phyloP scores from a whole-genome alignment of 1,139 yeast genomes.

The Saccharomycopsis hybrid region DNA sequence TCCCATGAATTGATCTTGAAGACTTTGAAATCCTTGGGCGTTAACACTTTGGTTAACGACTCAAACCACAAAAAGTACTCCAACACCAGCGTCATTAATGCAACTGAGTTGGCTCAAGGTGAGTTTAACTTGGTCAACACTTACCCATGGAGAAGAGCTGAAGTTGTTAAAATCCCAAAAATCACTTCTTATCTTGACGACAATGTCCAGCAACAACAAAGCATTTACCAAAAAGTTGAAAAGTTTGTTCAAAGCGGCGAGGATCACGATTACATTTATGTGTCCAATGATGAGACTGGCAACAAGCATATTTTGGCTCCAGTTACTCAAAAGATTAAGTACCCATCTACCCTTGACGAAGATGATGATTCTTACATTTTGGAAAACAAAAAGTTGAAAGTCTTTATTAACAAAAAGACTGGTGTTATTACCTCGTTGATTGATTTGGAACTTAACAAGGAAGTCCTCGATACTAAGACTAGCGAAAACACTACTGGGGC shows the following conservation, averaged over 20 bases:
- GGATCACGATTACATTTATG: conserved; percentile 23
- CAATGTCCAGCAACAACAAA: neutral
- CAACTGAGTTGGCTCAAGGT: conserved; percentile 20
- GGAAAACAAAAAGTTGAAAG: conserved; percentile 55
- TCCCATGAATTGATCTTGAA: conserved; percentile 47
- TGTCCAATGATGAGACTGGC: conserved; percentile 7
- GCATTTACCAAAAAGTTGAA: conserved; percentile 15
- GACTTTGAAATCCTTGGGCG: conserved; percentile 43
- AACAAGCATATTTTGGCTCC: conserved; percentile 20
- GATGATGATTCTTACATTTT: conserved; percentile 36
- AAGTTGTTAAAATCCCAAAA: conserved; percentile 39
- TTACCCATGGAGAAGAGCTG: conserved; percentile 63
- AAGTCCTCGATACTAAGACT: conserved; percentile 53
- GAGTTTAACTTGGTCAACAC: conserved; percentile 42
- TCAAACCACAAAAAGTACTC: conserved; percentile 22
- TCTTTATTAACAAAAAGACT: conserved; percentile 42
- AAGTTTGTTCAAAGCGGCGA: conserved; percentile 21
- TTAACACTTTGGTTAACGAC: conserved; percentile 23
- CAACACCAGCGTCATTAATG: conserved; percentile 12
- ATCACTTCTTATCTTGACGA: conserved; percentile 7
- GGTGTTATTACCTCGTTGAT: conserved; percentile 66
- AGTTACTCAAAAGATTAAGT: conserved; percentile 26
- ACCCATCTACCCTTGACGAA: conserved; percentile 44
- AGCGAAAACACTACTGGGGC: conserved; percentile 53
- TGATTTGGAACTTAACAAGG: conserved; percentile 57